phyloP scores from a whole-genome alignment of 2,329 filamentous ascomycete genomes.

The Hypoxylon sp. region DNA sequence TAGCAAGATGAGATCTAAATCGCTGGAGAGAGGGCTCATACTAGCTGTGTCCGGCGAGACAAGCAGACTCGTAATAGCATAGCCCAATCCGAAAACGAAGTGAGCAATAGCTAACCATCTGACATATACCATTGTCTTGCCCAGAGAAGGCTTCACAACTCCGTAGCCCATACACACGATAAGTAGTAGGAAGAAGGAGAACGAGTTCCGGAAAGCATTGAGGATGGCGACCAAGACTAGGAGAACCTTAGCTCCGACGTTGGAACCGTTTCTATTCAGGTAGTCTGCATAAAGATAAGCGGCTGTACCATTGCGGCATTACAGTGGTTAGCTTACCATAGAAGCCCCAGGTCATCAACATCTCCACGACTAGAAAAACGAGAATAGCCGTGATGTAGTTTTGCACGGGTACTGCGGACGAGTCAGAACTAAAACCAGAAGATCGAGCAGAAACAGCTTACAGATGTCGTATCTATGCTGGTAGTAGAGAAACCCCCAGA shows the following conservation, averaged over 20 bases:
- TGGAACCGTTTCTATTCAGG: conserved; percentile 90
- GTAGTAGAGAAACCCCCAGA: conserved; percentile 96
- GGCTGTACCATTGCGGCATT: background rate
- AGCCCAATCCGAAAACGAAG: conserved; percentile 95
- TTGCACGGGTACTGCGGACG: conserved; percentile 83
- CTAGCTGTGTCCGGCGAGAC: conserved; percentile 89
- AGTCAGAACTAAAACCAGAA: conserved; percentile 53
- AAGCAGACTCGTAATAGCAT: conserved; percentile 89
- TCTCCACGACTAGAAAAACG: conserved; percentile 93
- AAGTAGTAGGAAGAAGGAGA: conserved; percentile 96
- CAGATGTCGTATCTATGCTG: conserved; percentile 93
- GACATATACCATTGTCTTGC: conserved; percentile 94
- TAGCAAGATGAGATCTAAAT: conserved; percentile 6
- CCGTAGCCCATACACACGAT: conserved; percentile 99
- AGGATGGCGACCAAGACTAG: conserved; percentile 93
- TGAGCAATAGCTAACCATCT: conserved; percentile 91
- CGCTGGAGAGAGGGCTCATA: conserved; percentile 54
- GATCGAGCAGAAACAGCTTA: conserved; percentile 58
- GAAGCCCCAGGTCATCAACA: conserved; percentile 99
- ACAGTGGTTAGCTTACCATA: conserved; percentile 72
- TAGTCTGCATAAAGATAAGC: conserved; percentile 75
- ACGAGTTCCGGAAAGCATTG: conserved; percentile 94
- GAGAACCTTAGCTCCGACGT: conserved; percentile 84
- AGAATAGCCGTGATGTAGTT: conserved; percentile 99
- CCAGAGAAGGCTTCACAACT: conserved; percentile 93